phyloP scores from a whole-genome alignment of 139 green algal genomes.

The Chlorella sp. region DNA sequence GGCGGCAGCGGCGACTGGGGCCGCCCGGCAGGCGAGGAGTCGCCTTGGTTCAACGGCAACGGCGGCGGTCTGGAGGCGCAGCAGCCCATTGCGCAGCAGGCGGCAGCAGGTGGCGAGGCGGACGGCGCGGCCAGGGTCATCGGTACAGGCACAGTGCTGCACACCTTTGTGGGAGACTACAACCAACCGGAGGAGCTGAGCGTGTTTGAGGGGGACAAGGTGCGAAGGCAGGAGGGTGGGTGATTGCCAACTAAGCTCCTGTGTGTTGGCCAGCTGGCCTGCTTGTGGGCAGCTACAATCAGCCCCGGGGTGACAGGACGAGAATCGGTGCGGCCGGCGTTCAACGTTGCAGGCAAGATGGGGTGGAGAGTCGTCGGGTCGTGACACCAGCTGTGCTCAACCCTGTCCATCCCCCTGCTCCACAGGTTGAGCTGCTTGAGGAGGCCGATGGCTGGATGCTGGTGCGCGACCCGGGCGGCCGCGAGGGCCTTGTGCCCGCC shows the following conservation, averaged over 20 bases:
- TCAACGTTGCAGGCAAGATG: no score
- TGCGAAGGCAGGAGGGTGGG: not conserved
- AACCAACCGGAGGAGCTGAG: constrained; percentile 51
- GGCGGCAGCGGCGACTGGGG: not conserved
- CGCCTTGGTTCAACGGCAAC: not conserved
- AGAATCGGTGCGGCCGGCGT: no score
- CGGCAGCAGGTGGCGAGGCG: not conserved
- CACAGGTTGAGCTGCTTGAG: constrained; percentile 49
- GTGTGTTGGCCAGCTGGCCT: no score
- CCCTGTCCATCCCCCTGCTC: no score
- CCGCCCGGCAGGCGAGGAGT: not conserved
- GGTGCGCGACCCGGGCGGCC: constrained; percentile 41
- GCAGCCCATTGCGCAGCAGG: not conserved
- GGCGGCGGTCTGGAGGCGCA: not conserved
- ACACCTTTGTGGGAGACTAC: constrained; percentile 54
- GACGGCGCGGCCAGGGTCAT: constrained; percentile 17
- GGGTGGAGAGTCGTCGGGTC: no score
- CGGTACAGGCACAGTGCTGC: constrained; percentile 40
- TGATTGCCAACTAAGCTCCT: no score
- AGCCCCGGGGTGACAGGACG: no score
- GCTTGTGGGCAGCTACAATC: no score
- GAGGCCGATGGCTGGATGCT: constrained; percentile 49
- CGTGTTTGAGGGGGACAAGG: constrained; percentile 53
- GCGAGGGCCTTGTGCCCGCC: constrained; percentile 48
- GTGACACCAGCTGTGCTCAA: no score